Base-by-base conservation (phyloP, 306 rosid species). In the Cucurbita pepo region DNA sequence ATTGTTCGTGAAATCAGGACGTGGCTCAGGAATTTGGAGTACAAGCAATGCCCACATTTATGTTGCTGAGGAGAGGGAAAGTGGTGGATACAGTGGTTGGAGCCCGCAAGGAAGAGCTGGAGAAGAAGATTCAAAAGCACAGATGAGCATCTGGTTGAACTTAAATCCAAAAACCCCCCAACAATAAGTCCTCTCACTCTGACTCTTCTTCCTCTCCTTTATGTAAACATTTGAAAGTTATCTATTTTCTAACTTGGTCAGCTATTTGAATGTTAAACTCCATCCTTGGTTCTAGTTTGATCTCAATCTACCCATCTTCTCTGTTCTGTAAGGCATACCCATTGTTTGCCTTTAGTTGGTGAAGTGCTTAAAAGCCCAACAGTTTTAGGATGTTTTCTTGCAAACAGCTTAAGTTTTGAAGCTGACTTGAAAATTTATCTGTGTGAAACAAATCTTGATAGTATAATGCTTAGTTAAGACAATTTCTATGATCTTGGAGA, bases 31-130 rank as follows among this genome's bases (percentile, higher is more conserved):
- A 80, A 54, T 91, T 82, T 71, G 21, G 74, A 47, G 96, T 94
- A 75, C 81, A 86, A 79, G 97, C 91, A 40, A 94, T 94, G 96
- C 97, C 99, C 34, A 91, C 97, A 4, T 90, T 94, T 61, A 84
- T 91, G 87, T 52, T 89, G 78, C 13, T 76, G 86, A 91, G 86
- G 95, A 75, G 60, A 48, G 97, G 96, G 79, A 83, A 83, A 72
- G 95, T 79, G 74, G 56, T 85, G 62, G 96, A 85, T 36, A 84
- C 80, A 53, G 78, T 94, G 59, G 84, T 91, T 34, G 99, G 99
- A 1, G 89, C 83, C 8, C 82, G 82, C 66, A 90, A 94, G 79
- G 96, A 91, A 8, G 97, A 94, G 78, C 90, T 94, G 19, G 81
- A 82, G 84, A 82, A 19, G 84, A 91, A 83, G 86, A 50, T 94